phyloP scores from a whole-genome alignment of 83 land plant species.

The Diphasiastrum complanatum region DNA sequence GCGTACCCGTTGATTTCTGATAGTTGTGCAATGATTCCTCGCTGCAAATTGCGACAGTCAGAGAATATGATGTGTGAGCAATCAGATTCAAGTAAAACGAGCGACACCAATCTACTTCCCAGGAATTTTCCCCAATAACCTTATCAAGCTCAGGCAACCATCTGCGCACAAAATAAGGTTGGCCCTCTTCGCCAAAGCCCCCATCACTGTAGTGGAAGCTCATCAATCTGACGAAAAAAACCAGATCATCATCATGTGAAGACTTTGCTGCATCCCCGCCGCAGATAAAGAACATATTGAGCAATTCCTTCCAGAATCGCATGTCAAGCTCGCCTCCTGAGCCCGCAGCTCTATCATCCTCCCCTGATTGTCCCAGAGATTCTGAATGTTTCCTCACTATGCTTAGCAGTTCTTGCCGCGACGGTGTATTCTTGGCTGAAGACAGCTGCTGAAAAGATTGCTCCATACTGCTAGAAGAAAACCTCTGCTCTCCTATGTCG shows the following conservation, averaged over 20 bases:
- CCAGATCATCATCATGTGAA: constrained; percentile 32
- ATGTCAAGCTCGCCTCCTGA: constrained; percentile 20
- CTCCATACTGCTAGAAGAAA: too few species aligned
- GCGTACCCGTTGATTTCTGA: not conserved
- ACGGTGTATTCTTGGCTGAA: too few species aligned
- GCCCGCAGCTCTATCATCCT: constrained; percentile 5
- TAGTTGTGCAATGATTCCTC: constrained; percentile 27
- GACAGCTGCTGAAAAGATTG: too few species aligned
- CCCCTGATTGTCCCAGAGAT: constrained; percentile 8
- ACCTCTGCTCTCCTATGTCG: too few species aligned
- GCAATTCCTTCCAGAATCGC: constrained; percentile 36
- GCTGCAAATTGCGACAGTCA: constrained; percentile 41
- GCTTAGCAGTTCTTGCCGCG: constrained; percentile 33
- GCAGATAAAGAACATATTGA: constrained; percentile 39
- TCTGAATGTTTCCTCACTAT: constrained; percentile 40
- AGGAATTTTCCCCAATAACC: constrained; percentile 29
- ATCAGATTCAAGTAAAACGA: constrained; percentile 39
- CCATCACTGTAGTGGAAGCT: constrained; percentile 34
- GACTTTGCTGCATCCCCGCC: constrained; percentile 22
- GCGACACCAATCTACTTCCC: constrained; percentile 40
- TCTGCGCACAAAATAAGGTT: constrained; percentile 41
- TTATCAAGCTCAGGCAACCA: constrained; percentile 38
- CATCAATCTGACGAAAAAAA: constrained; percentile 39
- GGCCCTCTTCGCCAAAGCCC: constrained; percentile 32
- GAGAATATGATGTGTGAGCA: constrained; percentile 33